These are phyloP conservation scores for Erythrophleum fordii DNA, from an alignment of 306 rosid species.

Conservation along the genomic window DNA sequence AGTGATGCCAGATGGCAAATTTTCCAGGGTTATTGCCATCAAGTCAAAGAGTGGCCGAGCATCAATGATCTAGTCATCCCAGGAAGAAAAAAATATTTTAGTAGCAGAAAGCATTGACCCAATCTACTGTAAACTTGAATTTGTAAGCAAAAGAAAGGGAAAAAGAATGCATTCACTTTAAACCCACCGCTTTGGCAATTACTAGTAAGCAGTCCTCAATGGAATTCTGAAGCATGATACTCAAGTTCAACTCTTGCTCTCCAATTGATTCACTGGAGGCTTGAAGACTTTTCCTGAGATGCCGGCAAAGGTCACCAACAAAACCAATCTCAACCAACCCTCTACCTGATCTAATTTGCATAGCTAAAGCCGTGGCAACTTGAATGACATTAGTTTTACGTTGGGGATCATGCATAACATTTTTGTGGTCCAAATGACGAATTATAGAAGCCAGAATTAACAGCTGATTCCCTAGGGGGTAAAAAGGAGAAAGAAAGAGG, in stretches of 20 bases:
- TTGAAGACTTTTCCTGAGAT: slow-evolving; percentile 92
- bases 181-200: slow-evolving; percentile 79
- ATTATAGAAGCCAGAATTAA: slow-evolving; percentile 70
- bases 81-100: slow-evolving; percentile 32
- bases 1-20: slow-evolving; percentile 71
- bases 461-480: slow-evolving; percentile 73
- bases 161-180: neutral
- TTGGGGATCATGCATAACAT: slow-evolving; percentile 69
- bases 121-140: neutral
- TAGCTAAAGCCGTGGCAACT: slow-evolving; percentile 76
- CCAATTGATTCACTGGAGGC: slow-evolving; percentile 74
- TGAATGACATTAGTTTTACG: slow-evolving; percentile 78
- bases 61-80: slow-evolving; percentile 66
- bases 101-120: slow-evolving; percentile 28
- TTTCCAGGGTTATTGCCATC: slow-evolving; percentile 88
- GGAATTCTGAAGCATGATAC: slow-evolving; percentile 79
- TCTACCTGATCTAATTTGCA: slow-evolving; percentile 73
- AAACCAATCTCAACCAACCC: slow-evolving; percentile 82
- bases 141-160: neutral
- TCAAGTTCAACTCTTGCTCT: slow-evolving; percentile 76
- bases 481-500: slow-evolving; percentile 16
- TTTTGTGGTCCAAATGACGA: slow-evolving; percentile 98
- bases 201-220: slow-evolving; percentile 87
- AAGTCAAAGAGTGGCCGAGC: slow-evolving; percentile 77
- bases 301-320: slow-evolving; percentile 94